These are phyloP conservation scores for Waitea zeae DNA, from an alignment of 1,284 basidiomycete genomes.

Conservation along the genomic window DNA sequence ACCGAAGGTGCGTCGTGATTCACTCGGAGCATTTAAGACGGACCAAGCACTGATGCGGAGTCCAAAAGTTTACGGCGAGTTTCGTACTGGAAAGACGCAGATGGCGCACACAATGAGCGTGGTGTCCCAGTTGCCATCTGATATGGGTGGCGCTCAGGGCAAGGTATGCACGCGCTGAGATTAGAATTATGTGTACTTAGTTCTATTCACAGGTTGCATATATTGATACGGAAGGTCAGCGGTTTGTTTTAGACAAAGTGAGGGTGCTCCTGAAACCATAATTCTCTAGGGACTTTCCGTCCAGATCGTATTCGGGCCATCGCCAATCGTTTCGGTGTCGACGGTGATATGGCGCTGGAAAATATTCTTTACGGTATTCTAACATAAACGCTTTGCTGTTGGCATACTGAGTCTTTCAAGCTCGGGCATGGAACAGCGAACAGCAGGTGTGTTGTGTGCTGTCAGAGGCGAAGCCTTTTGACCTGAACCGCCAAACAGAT, in stretches of 20 bases:
- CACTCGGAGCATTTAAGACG: not conserved
- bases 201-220: slow-evolving; percentile 53
- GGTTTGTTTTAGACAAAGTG: too few relatives aligned
- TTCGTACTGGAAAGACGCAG: slow-evolving; percentile 81
- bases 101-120: slow-evolving; percentile 88
- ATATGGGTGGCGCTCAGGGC: slow-evolving; percentile 79
- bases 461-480: not conserved
- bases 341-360: slow-evolving; percentile 73
- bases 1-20: slow-evolving; percentile 48
- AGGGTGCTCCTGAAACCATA: too few relatives aligned
- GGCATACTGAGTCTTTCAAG: slow-evolving; percentile 18
- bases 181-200: not conserved
- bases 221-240: slow-evolving; percentile 75
- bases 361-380: slow-evolving; percentile 67
- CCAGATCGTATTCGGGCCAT: slow-evolving; percentile 82
- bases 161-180: slow-evolving; percentile 31
- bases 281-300: slow-evolving; percentile 88
- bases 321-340: slow-evolving; percentile 82
- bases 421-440: slow-evolving; percentile 76
- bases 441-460: slow-evolving; percentile 39
- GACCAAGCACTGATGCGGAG: slow-evolving; percentile 1
- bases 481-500: slow-evolving; percentile 28
- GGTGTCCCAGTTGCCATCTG: slow-evolving; percentile 70
- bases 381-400: slow-evolving; percentile 1
- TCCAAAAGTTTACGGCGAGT: slow-evolving; percentile 64